Base-by-base conservation (phyloP, 352 stramenopile species). In the Phytophthora syringae region DNA sequence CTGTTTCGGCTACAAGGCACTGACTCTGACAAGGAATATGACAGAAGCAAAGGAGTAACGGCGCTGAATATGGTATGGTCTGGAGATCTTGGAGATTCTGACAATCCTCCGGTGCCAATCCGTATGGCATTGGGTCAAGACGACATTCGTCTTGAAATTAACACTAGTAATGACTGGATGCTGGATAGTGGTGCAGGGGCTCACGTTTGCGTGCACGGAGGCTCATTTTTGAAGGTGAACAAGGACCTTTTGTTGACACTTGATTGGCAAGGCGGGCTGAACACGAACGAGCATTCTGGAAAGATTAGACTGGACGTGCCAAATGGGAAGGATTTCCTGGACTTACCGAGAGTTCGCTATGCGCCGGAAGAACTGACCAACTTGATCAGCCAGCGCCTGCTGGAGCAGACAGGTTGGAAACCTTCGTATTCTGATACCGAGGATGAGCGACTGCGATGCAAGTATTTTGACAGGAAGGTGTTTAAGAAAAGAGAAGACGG, bases 21-120 rank as follows among this genome's bases (percentile, higher is more conserved):
- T 47, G 44, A 52, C 12, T 27, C 13, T 21, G 18, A 37, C 2
- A 39, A 37, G 13, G 13, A 22, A 4, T 5, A 52, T 13, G 7
- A 34, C 3, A 20, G 12, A n/a, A n/a, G 21, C 25, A 43, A 1
- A 15, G 21, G 28, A 1, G 20, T 7, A 16, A 34, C 30, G 25
- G 1, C 15, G 5, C 52, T 53, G 53, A 52, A 47, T 9, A n/a
- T 39, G 11, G 30, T 61, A 11, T 53, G 53, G 30, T 9, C 42
- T 36, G 53, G 53, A 6, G 28, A 36, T 6, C 27, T 61, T 47
- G 40, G 53, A 21, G 53, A 53, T n/a, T 13, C 28, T 16, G n/a
- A 53, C 11, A 48, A 61, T 9, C 53, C 53, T 7, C 53, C 53
- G 21, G 53, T 61, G 11, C 53, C 53, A 12, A 61, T 61, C 13